Conservation (phyloP, 768 basidiomycete species). For the Rossbeevera mucosa region DNA sequence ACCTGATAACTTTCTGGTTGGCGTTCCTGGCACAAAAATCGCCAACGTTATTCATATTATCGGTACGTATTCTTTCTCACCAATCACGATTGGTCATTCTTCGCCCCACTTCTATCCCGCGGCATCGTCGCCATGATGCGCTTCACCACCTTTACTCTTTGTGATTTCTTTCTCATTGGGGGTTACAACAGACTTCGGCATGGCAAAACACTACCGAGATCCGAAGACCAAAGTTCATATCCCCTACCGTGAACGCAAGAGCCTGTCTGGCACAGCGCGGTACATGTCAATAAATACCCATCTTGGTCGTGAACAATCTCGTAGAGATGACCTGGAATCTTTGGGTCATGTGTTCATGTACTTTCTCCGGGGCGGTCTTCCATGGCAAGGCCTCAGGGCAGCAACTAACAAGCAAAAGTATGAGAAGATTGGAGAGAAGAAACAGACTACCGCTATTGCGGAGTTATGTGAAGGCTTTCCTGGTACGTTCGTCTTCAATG, state of each 20-base stretch:
- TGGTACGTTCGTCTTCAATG: slow-evolving; percentile 40
- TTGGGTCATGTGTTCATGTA: slow-evolving; percentile 99
- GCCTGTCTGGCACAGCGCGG: slow-evolving; percentile 90
- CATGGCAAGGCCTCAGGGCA: slow-evolving; percentile 97
- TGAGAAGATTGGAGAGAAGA: slow-evolving; percentile 99
- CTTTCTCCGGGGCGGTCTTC: slow-evolving; percentile 91
- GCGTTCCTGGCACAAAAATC: slow-evolving; percentile 85
- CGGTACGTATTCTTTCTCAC: slow-evolving; percentile 44
- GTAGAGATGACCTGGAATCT: slow-evolving; percentile 94
- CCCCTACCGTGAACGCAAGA: slow-evolving; percentile 98
- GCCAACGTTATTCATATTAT: slow-evolving; percentile 87
- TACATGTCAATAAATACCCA: slow-evolving; percentile 99
- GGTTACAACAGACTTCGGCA: slow-evolving; percentile 77
- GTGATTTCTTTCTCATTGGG: slow-evolving; percentile 4
- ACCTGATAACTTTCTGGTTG: slow-evolving; percentile 98
- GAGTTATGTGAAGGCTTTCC: slow-evolving; percentile 98
- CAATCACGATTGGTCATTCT: slow-evolving; percentile 8
- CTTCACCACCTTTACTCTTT: neutral
- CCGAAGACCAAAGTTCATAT: slow-evolving; percentile 97
- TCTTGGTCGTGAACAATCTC: slow-evolving; percentile 89
- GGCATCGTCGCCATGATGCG: neutral
- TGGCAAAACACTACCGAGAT: slow-evolving; percentile 99
- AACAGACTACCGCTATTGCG: slow-evolving; percentile 85
- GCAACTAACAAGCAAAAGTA: slow-evolving; percentile 99
- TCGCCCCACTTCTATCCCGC: neutral